Conservation (phyloP, 1,284 basidiomycete genomes). For the Agroathelia rolfsii region DNA sequence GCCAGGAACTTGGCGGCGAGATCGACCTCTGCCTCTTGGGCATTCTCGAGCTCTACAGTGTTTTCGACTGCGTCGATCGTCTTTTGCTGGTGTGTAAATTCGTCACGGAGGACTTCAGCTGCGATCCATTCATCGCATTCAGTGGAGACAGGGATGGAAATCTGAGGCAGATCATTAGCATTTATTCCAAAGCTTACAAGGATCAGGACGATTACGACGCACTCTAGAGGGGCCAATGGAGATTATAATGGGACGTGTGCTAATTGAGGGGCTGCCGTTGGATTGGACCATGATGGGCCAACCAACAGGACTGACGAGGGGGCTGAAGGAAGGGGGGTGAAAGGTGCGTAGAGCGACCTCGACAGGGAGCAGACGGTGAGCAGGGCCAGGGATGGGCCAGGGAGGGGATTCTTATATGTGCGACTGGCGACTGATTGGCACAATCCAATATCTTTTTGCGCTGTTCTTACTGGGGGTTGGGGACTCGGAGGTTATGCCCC, state of each 20-base stretch:
- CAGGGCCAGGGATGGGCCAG: too few species aligned
- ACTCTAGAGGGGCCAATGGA: constrained; percentile 57
- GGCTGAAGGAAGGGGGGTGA: constrained; percentile 5
- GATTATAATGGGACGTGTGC: constrained; percentile 57
- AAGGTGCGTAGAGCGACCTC: constrained; percentile 8
- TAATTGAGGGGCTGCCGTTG: constrained; percentile 29
- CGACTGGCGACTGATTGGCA: too few species aligned
- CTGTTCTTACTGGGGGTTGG: too few species aligned
- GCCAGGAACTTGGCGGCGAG: constrained; percentile 74
- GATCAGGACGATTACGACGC: constrained; percentile 22
- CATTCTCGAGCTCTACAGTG: constrained; percentile 41
- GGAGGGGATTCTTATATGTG: too few species aligned
- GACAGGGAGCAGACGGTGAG: too few species aligned
- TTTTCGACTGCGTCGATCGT: constrained; percentile 43
- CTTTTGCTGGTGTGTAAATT: constrained; percentile 64
- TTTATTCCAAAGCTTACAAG: constrained; percentile 10
- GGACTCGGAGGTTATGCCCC: too few species aligned
- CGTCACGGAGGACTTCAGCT: constrained; percentile 80
- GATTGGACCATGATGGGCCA: constrained; percentile 8
- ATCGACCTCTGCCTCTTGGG: constrained; percentile 59
- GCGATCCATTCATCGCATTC: constrained; percentile 76
- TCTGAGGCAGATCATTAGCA: constrained; percentile 37
- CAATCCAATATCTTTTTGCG: too few species aligned
- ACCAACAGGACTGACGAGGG: constrained; percentile 2
- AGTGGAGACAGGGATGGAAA: constrained; percentile 79